These are phyloP conservation scores for Luvunga scandens DNA, from an alignment of 345 rosid species.

Conservation along the genomic window DNA sequence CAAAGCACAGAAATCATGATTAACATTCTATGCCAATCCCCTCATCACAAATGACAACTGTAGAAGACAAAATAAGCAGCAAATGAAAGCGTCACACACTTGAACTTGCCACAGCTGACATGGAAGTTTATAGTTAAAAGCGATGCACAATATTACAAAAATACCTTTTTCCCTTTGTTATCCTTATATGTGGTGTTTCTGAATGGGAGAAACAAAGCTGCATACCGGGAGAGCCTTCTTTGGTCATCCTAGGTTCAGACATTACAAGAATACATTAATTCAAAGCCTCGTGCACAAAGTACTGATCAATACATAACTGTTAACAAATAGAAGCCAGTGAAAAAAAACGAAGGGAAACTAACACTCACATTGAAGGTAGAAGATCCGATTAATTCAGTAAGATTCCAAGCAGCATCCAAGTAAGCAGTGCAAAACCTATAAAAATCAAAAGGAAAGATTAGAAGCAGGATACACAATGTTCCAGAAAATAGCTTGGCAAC, in stretches of 20 bases:
- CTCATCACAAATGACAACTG: not conserved
- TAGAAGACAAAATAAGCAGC: not conserved
- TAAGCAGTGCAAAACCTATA: slow-evolving; percentile 62
- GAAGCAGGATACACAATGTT: slow-evolving; percentile 13
- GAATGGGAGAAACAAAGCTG: slow-evolving; percentile 83
- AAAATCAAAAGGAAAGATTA: slow-evolving; percentile 9
- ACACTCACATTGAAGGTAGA: slow-evolving; percentile 58
- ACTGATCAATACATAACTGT: not conserved
- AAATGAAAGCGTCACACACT: not conserved
- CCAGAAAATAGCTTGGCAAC: not conserved
- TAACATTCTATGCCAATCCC: not conserved
- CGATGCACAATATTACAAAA: not conserved
- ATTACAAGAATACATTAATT: slow-evolving; percentile 13
- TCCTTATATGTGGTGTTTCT: slow-evolving; percentile 50
- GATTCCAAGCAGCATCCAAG: slow-evolving; percentile 65
- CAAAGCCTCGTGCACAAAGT: slow-evolving; percentile 1
- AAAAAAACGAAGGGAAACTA: not conserved
- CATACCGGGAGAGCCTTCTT: slow-evolving; percentile 67
- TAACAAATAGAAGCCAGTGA: slow-evolving; percentile 1
- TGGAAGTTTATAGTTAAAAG: not conserved
- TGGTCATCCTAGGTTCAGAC: slow-evolving; percentile 64
- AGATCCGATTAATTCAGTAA: slow-evolving; percentile 51
- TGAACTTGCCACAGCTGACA: not conserved
- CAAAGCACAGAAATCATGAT: not conserved
- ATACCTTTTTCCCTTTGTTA: slow-evolving; percentile 69